A percentile compares a stretch with the other conserved stretches of the same genome.
These are phyloP conservation scores for Phytophthora constricta DNA, from an alignment of 352 stramenopile genomes.

Conservation along the genomic window DNA sequence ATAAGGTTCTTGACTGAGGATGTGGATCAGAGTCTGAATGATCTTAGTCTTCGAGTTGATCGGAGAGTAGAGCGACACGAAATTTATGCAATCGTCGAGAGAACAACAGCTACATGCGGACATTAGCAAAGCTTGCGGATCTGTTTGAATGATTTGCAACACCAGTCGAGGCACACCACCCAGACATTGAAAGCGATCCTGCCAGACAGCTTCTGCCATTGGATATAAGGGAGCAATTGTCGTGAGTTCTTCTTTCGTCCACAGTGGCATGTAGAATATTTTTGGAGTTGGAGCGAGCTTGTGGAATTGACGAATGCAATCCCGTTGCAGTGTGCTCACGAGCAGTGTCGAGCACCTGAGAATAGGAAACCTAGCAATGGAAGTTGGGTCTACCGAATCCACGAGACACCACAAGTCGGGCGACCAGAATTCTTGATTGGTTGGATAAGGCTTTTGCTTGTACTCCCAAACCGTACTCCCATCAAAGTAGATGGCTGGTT, in stretches of 20 bases:
- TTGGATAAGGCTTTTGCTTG: slow-evolving; percentile 3
- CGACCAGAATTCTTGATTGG: slow-evolving; percentile 29
- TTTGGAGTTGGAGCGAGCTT: slow-evolving; percentile 37
- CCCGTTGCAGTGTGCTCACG: slow-evolving; percentile 33
- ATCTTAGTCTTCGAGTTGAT: slow-evolving; percentile 39
- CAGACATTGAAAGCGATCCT: slow-evolving; percentile 31
- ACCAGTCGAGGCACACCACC: slow-evolving; percentile 40
- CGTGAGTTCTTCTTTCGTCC: slow-evolving; percentile 38
- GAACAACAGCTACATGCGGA: slow-evolving; percentile 34
- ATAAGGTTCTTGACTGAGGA: slow-evolving; percentile 43
- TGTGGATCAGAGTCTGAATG: slow-evolving; percentile 44
- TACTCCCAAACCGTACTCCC: slow-evolving; percentile 22
- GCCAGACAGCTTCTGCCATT: slow-evolving; percentile 21
- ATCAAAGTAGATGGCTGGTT: slow-evolving; percentile 37
- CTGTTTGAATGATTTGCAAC: slow-evolving; percentile 37
- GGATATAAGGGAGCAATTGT: slow-evolving; percentile 35
- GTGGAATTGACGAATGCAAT: slow-evolving; percentile 44
- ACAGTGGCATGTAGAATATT: slow-evolving; percentile 43
- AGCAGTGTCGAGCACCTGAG: slow-evolving; percentile 29
- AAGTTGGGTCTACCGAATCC: slow-evolving; percentile 28
- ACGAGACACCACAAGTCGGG: slow-evolving; percentile 42
- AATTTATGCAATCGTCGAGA: slow-evolving; percentile 38
- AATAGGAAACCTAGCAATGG: slow-evolving; percentile 25
- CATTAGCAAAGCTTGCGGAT: slow-evolving; percentile 27
- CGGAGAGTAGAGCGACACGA: slow-evolving; percentile 34